Evolutionary conservation across 1,139 yeast genomes (phyloP).

Genomic region (Scheffersomyces insectosa): DNA sequence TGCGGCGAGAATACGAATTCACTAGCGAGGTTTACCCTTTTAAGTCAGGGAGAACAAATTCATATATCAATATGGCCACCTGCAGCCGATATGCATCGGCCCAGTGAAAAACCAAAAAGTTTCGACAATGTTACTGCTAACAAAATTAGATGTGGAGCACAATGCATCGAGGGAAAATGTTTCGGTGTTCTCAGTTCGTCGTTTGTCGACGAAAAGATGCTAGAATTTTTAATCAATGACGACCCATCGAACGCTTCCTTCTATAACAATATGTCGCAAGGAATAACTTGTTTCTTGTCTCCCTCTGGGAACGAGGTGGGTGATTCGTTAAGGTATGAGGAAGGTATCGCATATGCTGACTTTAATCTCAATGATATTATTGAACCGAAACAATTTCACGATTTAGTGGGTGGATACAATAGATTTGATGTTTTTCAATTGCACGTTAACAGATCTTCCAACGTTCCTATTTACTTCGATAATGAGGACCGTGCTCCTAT

Average conservation of each 20-base stretch:
- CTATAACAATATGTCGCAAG: neutral
- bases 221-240: neutral
- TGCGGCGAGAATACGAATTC: neutral
- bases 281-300: neutral
- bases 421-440: neutral
- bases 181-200: neutral
- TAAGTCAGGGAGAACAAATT: neutral
- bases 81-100: conserved; percentile 1
- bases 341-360: neutral
- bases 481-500: neutral
- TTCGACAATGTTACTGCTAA: neutral
- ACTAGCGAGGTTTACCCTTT: neutral
- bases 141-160: neutral
- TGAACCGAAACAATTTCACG: neutral
- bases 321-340: neutral
- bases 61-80: neutral
- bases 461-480: neutral
- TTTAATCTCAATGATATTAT: neutral
- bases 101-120: neutral
- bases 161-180: neutral
- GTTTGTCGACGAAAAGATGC: neutral
- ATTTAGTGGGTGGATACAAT: neutral
- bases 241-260: neutral
- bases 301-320: neutral
- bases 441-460: neutral